phyloP scores from a whole-genome alignment of 129 eudicot species.

The Calendula officinalis region DNA sequence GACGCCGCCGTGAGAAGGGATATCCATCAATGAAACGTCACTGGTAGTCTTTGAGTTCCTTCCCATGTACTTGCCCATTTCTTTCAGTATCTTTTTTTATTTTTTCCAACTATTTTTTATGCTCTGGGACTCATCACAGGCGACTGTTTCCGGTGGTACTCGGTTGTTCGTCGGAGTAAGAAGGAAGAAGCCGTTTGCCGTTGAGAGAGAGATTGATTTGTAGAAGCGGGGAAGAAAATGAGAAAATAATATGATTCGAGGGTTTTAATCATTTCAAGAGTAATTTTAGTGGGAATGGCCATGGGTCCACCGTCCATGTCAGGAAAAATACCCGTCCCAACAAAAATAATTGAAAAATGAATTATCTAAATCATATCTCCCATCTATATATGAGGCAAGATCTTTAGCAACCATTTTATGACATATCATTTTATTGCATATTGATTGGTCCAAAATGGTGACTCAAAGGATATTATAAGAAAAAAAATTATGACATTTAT shows the following conservation, averaged over 20 bases:
- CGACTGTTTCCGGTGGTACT: conserved; percentile 1
- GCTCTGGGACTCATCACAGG: conserved; percentile 7
- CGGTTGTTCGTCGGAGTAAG: conserved; percentile 16
- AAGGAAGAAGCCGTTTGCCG: conserved; percentile 23
- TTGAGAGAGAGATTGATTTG: neutral
- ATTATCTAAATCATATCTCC: too few species aligned
- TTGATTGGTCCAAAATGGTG: too few species aligned
- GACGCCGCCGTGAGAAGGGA: conserved; percentile 41
- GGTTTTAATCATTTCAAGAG: conserved; percentile 19
- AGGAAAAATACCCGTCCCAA: too few species aligned
- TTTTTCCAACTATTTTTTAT: neutral
- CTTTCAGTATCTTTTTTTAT: neutral
- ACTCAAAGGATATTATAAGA: too few species aligned
- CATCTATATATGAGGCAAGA: too few species aligned
- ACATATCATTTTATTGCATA: too few species aligned
- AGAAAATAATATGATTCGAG: conserved; percentile 16
- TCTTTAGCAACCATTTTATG: too few species aligned
- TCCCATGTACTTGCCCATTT: conserved; percentile 63
- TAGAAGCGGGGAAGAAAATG: neutral
- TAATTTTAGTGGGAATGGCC: conserved; percentile 17
- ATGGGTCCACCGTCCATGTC: neutral
- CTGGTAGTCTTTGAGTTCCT: conserved; percentile 29
- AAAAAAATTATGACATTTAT: too few species aligned
- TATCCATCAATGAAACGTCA: conserved; percentile 19
- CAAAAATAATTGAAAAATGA: too few species aligned